Base-by-base conservation (phyloP, 495 filamentous ascomycete genomes). In the Aspergillus coremiiformis region DNA sequence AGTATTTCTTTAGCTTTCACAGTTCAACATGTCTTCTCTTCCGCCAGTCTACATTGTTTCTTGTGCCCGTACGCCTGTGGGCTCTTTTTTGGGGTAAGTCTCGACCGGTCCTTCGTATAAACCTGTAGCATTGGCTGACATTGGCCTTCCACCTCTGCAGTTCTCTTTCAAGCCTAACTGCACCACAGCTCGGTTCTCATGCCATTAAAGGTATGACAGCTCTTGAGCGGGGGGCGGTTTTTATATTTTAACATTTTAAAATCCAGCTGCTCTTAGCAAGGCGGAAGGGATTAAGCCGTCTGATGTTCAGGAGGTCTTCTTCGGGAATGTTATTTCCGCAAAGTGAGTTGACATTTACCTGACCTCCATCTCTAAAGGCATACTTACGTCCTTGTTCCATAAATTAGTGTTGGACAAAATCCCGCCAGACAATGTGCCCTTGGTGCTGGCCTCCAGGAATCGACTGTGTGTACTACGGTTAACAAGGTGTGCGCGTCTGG, bases 401-500 rank as follows among this genome's bases (percentile, higher is more conserved):
- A 30, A 41, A 35, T 45, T 61, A 98, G 93, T 72, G 81, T 97
- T 62, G 93, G 93, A 50, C 93, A 98, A 71, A 95, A 94, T 66
- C 93, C 93, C 48, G 90, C 94, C 48, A 84, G 94, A 44, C 93
- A 98, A 74, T 94, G 87, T 67, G 90, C 90, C 49, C 77, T 98
- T 62, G 78, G 80, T 58, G 93, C 90, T 56, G 93, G 93, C 44
- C 85, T 98, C 49, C 67, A 79, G 2, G 74, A 93, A 15, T 76
- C 78, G 12, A 87, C 85, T 46, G 82, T 95, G 61, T 87, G 84
- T 73, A 97, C 94, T 37, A 95, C 90, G 24, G 80, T 98, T 52
- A 98, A 97, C 84, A 98, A 98, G 75, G 93, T 98, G 61, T 98
- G 93, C 79, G 93, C 93, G 51, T 96, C 90, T 42, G 81, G 83